phyloP scores from a whole-genome alignment of 345 rosid species.

The Eucalyptus tenuipes region DNA sequence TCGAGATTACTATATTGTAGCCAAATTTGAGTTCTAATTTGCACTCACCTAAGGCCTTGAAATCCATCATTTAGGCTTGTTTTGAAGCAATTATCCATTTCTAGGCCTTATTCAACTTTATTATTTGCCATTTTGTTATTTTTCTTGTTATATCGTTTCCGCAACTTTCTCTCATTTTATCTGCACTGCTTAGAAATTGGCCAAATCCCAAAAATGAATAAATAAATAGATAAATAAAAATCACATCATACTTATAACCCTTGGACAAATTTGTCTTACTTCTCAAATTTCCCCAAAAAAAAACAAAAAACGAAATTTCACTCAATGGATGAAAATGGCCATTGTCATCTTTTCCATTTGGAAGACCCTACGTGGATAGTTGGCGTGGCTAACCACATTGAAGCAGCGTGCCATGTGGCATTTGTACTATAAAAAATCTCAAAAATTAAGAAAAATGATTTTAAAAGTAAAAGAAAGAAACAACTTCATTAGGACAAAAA shows the following conservation, averaged over 20 bases:
- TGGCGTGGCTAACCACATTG: neutral
- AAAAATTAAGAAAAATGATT: neutral
- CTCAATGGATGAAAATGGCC: neutral
- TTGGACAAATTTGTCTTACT: neutral
- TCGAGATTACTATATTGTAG: neutral
- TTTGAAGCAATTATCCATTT: neutral
- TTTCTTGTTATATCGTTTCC: neutral
- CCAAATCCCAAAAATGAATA: neutral
- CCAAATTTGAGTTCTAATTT: neutral
- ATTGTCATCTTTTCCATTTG: neutral
- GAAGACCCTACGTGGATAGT: neutral
- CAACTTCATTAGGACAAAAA: neutral
- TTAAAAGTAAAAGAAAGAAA: neutral
- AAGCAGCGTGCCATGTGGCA: neutral
- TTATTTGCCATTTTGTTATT: neutral
- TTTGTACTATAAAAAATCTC: neutral
- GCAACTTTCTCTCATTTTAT: neutral
- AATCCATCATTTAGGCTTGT: neutral
- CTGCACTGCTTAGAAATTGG: neutral
- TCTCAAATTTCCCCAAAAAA: neutral
- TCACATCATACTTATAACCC: neutral
- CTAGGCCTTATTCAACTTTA: neutral
- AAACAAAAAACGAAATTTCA: neutral
- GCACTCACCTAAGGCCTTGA: neutral
- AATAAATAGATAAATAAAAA: neutral